Evolutionary conservation across 2,329 filamentous ascomycete species (phyloP).

Genomic region (Chaetomium strumarium): DNA sequence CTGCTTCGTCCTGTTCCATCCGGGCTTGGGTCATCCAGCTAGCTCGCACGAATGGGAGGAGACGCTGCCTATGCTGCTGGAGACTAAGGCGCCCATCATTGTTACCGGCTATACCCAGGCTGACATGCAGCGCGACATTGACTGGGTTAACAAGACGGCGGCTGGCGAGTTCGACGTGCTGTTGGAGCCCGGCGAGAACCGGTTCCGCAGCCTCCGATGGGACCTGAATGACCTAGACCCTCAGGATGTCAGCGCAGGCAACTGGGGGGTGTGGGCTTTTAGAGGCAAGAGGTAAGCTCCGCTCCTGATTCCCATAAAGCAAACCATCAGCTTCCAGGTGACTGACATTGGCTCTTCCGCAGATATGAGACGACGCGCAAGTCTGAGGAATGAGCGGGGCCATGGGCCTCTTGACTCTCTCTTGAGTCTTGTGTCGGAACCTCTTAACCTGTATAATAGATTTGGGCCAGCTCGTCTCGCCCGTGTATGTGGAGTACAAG

Average conservation of each 20-base stretch:
- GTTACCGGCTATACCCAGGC: slow-evolving; percentile 94
- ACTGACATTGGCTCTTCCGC: slow-evolving; percentile 29
- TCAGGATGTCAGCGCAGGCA: slow-evolving; percentile 88
- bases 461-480: not conserved
- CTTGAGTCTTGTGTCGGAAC: not conserved
- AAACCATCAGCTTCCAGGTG: not conserved
- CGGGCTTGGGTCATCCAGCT: slow-evolving; percentile 88
- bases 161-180: slow-evolving; percentile 88
- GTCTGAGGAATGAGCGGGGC: slow-evolving; percentile 9
- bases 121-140: slow-evolving; percentile 88
- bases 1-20: slow-evolving; percentile 95
- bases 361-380: slow-evolving; percentile 60
- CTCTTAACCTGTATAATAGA: slow-evolving; percentile 8
- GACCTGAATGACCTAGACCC: slow-evolving; percentile 94
- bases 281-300: slow-evolving; percentile 80
- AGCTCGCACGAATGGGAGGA: slow-evolving; percentile 91
- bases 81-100: slow-evolving; percentile 92
- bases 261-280: slow-evolving; percentile 97
- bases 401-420: slow-evolving; percentile 26
- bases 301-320: not conserved
- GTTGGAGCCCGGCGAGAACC: slow-evolving; percentile 87
- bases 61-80: slow-evolving; percentile 80
- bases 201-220: slow-evolving; percentile 90
- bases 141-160: slow-evolving; percentile 81
- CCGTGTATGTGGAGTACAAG: too few relatives aligned